Percentiles rank a stretch among this genome's conserved stretches.
phyloP scores from a whole-genome alignment of 2,329 filamentous ascomycete genomes.

The Ilyonectria mors-panacis region DNA sequence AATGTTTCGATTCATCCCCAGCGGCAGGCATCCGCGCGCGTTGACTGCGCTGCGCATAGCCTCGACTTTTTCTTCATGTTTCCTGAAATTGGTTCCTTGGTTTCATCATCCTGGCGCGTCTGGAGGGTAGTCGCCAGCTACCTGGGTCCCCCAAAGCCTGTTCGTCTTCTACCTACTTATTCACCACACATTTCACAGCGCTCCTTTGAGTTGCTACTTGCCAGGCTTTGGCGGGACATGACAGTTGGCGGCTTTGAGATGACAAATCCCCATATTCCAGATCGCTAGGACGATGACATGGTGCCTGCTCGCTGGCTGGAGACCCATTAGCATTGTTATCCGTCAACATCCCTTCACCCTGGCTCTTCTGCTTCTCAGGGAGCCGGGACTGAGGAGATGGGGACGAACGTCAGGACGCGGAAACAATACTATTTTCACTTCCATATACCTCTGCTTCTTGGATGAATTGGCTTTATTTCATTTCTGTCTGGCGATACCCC shows the following conservation, averaged over 20 bases:
- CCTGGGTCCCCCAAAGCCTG: constrained; percentile 24
- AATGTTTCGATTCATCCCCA: constrained; percentile 44
- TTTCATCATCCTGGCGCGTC: constrained; percentile 22
- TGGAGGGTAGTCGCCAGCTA: constrained; percentile 39
- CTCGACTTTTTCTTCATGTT: constrained; percentile 11
- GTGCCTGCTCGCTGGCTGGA: constrained; percentile 44
- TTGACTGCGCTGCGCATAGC: constrained; percentile 48
- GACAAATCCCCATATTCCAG: constrained; percentile 32
- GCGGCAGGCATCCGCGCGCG: constrained; percentile 44
- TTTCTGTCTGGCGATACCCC: constrained; percentile 55
- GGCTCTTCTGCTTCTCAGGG: constrained; percentile 45
- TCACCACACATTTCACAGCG: constrained; percentile 4
- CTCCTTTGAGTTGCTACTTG: constrained; percentile 20
- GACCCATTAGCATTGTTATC: constrained; percentile 38
- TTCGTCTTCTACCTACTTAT: constrained; percentile 20
- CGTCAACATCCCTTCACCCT: constrained; percentile 45
- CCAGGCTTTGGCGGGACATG: constrained; percentile 36
- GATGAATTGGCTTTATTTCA: constrained; percentile 47
- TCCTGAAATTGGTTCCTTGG: constrained; percentile 29
- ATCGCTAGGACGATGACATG: constrained; percentile 26
- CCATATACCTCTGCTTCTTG: constrained; percentile 43
- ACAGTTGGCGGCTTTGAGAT: constrained; percentile 44
- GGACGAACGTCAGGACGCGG: constrained; percentile 45
- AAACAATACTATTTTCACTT: constrained; percentile 44
- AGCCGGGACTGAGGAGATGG: constrained; percentile 40